A percentile compares a stretch with the other conserved stretches of the same genome.
Conservation (phyloP, 768 basidiomycete genomes). For the Clavulina sp. region DNA sequence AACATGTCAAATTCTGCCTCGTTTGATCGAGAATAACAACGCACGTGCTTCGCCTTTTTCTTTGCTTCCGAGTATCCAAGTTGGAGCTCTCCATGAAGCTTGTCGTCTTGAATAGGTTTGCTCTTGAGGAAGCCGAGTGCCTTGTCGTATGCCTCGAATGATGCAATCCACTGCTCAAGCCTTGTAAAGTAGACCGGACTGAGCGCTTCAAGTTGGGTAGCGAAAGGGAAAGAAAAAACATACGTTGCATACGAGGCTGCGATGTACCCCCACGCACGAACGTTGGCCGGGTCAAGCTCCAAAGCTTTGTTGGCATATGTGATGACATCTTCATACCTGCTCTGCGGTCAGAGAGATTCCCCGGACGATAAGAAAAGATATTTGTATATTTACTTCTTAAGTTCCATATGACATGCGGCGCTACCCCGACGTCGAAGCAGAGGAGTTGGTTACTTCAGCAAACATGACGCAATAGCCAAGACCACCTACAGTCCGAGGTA, state of each 20-base stretch:
- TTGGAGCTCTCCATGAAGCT: background rate
- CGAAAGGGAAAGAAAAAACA: background rate
- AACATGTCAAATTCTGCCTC: background rate
- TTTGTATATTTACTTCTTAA: no score
- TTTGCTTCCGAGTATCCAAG: background rate
- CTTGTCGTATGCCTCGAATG: slow-evolving; percentile 2
- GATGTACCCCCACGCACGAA: background rate
- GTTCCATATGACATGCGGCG: no score
- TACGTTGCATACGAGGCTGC: background rate
- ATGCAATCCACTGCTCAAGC: slow-evolving; percentile 1
- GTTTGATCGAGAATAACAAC: background rate
- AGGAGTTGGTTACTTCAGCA: no score
- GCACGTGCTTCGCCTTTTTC: background rate
- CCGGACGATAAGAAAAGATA: no score
- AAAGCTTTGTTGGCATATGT: background rate
- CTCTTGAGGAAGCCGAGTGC: background rate
- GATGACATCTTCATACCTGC: background rate
- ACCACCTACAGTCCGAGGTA: no score
- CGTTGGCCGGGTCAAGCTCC: background rate
- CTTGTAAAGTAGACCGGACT: background rate
- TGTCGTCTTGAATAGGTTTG: background rate
- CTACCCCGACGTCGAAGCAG: no score
- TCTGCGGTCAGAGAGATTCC: no score
- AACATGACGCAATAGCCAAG: no score
- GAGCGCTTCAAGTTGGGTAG: background rate